Base-by-base conservation (phyloP, 1,139 yeast genomes). In the Yamadazyma diddensiae region DNA sequence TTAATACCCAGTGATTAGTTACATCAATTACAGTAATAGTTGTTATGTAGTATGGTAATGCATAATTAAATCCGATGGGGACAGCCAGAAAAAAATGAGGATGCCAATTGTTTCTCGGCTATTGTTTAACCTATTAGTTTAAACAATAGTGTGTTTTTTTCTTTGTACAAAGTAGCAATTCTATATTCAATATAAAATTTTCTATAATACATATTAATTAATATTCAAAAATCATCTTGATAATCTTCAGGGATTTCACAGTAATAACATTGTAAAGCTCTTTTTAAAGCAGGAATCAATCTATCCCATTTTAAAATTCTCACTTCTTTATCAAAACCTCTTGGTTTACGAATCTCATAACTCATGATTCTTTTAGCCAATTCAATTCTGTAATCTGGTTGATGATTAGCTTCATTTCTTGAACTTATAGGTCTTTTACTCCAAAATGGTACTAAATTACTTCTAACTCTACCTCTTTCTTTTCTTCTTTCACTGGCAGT, bases 361-460 rank as follows among this genome's bases (percentile, higher is more conserved):
- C 73, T 71, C 82, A 78, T 78, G 22, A 79, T 78, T 49, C 83
- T 62, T 41, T 73, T 74, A 4, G 83, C 83, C 41, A 79, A 60
- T 46, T 77, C 82, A 20, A 65, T 55, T 42, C 79, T 57, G 45
- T 63, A 67, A 43, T 76, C 80, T 20, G 64, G 63, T 42, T 64
- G 65, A 6, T 41, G 28, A 30, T 41, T 42, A 15, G 59, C 65
- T 27, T 60, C 57, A 57, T 65, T 60, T 45, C 78, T 62, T 6
- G 81, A 70, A 29, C 73, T 65, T 29, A 78, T 70, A 19, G 84
- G 79, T 43, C 65, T 73, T 50, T 73, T 74, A 21, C 76, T 70
- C 85, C 84, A 79, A 48, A 76, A 78, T n/a, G 82, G 82, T 28
- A 78, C 81, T 53, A 79, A 61, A 46, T 79, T 79, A 32, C 79